A percentile compares a stretch with the other conserved stretches of the same genome.
phyloP scores from a whole-genome alignment of 2,329 filamentous ascomycete species.

The Calonectria crousiana region DNA sequence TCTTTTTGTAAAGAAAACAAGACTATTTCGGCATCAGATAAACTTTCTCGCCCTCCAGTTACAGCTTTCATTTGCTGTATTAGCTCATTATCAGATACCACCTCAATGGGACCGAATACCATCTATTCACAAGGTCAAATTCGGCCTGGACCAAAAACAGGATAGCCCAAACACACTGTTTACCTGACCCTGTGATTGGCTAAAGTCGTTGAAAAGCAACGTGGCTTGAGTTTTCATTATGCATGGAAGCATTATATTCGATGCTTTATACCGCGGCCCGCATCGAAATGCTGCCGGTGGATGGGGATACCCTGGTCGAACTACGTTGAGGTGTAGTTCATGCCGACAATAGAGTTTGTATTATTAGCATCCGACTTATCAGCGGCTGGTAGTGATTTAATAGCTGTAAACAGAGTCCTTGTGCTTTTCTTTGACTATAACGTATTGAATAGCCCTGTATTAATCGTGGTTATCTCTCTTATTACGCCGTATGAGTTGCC shows the following conservation, averaged over 20 bases:
- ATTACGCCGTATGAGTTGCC: too few relatives aligned
- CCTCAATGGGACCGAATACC: too few relatives aligned
- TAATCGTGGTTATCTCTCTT: too few relatives aligned
- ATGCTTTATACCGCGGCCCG: not conserved
- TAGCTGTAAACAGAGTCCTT: rapidly evolving
- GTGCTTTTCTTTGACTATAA: not conserved
- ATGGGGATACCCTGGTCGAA: not conserved
- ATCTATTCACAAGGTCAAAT: too few relatives aligned
- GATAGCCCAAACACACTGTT: not conserved
- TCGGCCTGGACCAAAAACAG: not conserved
- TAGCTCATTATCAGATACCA: too few relatives aligned
- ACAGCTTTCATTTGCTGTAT: too few relatives aligned
- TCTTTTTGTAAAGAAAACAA: too few relatives aligned
- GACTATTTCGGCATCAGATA: too few relatives aligned
- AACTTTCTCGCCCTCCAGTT: too few relatives aligned
- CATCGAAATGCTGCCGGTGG: not conserved
- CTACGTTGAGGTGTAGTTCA: not conserved
- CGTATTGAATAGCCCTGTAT: not conserved
- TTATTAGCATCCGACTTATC: not conserved
- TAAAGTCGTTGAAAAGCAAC: not conserved
- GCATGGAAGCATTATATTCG: not conserved
- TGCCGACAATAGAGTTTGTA: not conserved
- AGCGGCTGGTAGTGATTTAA: not conserved
- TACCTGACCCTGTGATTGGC: not conserved
- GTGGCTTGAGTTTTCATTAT: not conserved